phyloP scores from a whole-genome alignment of 805 yeast genomes.

The Candida caryicola region DNA sequence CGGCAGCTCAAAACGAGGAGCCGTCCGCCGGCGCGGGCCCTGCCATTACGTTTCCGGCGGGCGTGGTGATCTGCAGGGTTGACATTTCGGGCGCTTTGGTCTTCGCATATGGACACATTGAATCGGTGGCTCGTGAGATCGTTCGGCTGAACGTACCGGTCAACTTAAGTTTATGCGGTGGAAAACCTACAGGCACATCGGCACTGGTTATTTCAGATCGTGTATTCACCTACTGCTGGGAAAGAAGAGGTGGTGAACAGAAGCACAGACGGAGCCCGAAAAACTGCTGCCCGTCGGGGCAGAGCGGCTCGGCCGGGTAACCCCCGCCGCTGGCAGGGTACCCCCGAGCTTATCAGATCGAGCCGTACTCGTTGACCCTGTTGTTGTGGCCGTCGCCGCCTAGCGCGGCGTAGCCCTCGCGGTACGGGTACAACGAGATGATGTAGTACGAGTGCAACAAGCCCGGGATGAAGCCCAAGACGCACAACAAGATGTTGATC shows the following conservation, averaged over 20 bases:
- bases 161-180: slow-evolving; percentile 48
- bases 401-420: slow-evolving; percentile 24
- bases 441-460: slow-evolving; percentile 76
- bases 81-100: slow-evolving; percentile 9
- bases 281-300: too few species aligned
- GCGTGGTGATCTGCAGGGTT: neutral
- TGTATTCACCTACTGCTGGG: too few species aligned
- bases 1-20: slow-evolving; percentile 2
- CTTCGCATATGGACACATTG: slow-evolving; percentile 51
- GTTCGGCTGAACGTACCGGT: slow-evolving; percentile 25
- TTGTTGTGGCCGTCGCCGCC: slow-evolving; percentile 31
- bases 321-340: too few species aligned
- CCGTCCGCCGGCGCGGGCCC: neutral
- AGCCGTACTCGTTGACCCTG: slow-evolving; percentile 16
- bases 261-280: too few species aligned
- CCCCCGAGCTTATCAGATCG: too few species aligned
- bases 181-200: too few species aligned
- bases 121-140: slow-evolving; percentile 38
- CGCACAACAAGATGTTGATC: slow-evolving; percentile 68
- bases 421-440: slow-evolving; percentile 65
- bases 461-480: slow-evolving; percentile 75
- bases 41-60: neutral
- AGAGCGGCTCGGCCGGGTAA: too few species aligned
- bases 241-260: too few species aligned
- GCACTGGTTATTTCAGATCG: too few species aligned